Evolutionary conservation across 2,329 filamentous ascomycete species (phyloP).

Genomic region (Penicillium expansum): DNA sequence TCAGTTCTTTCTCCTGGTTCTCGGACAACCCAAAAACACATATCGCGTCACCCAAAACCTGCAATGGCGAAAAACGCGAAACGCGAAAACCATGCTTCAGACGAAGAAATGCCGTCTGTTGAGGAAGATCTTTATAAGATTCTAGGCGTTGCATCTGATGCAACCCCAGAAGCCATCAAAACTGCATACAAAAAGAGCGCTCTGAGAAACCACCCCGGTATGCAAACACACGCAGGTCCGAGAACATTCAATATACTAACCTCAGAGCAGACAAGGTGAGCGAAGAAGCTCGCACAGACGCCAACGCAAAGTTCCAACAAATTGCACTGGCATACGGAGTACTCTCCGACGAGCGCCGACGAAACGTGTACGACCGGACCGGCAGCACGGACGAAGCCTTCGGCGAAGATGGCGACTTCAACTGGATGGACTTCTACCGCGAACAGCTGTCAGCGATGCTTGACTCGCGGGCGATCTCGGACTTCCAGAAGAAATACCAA

Average conservation of each 20-base stretch:
- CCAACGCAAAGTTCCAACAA: constrained; percentile 79
- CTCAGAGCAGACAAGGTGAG: constrained; percentile 67
- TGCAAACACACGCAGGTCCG: constrained; percentile 12
- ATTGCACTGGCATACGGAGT: constrained; percentile 93
- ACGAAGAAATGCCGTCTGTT: constrained; percentile 21
- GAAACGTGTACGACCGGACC: constrained; percentile 83
- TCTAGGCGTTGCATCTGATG: constrained; percentile 67
- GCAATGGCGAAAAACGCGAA: constrained; percentile 20
- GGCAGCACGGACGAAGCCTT: constrained; percentile 84
- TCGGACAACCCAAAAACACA: too few species aligned
- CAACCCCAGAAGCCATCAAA: constrained; percentile 78
- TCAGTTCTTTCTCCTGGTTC: neutral
- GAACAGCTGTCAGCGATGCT: constrained; percentile 78
- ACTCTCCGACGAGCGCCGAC: constrained; percentile 76
- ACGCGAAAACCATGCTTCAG: constrained; percentile 50
- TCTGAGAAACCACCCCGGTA: constrained; percentile 81
- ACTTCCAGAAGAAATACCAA: constrained; percentile 77
- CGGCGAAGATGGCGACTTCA: constrained; percentile 69
- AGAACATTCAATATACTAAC: constrained; percentile 19
- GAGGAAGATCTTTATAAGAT: constrained; percentile 68
- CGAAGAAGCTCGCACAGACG: constrained; percentile 64
- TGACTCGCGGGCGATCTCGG: constrained; percentile 68
- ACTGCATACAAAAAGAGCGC: constrained; percentile 88
- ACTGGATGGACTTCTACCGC: constrained; percentile 87
- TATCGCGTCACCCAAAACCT: neutral